Evolutionary conservation across 129 eudicot species (phyloP), one percentile per base, ranked within the genome.

Genomic region (Chrysanthemum lavandulifolium): DNA sequence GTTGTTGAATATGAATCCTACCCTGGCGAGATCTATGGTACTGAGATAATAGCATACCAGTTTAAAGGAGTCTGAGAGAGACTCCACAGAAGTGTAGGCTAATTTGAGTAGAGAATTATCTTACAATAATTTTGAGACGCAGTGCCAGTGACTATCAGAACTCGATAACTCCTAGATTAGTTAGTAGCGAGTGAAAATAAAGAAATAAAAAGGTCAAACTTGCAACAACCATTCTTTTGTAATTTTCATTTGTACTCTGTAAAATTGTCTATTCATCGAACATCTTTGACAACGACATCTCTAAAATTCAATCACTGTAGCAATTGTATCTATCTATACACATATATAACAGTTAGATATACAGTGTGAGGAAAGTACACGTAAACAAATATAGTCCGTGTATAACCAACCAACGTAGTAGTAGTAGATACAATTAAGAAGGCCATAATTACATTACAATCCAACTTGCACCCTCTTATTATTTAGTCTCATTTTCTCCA

Each of bases 321-420:
- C 15, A 29, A 16, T 13, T 54, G 52, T 31, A n/a, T n/a, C 12
- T 19, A 33, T 15, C 65, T 16, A 6, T 54, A 59, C n/a, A n/a
- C n/a, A n/a, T n/a, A n/a, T n/a, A n/a, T n/a, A n/a, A n/a, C n/a
- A n/a, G n/a, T n/a, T n/a, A n/a, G n/a, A n/a, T n/a, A n/a, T 58
- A 65, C 33, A 72, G 43, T 62, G 51, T 14, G 13, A 25, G 45
- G n/a, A 61, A 29, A 48, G 65, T 59, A 62, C 82, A 79, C 87
- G 87, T 83, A 83, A 83, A 47, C 31, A 69, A 85, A 81, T 88
- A 16, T 52, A 57, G 91, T 83, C 95, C 95, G 88, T 85, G 88
- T 54, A 74, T 77, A 67, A 61, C 10, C 2, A 82, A 53, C 66
- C 58, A 82, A 63, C 80, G 80, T 63, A 25, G 18, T 23, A 56